phyloP scores from a whole-genome alignment of 129 eudicot genomes.

The Ambrosia trifida region DNA sequence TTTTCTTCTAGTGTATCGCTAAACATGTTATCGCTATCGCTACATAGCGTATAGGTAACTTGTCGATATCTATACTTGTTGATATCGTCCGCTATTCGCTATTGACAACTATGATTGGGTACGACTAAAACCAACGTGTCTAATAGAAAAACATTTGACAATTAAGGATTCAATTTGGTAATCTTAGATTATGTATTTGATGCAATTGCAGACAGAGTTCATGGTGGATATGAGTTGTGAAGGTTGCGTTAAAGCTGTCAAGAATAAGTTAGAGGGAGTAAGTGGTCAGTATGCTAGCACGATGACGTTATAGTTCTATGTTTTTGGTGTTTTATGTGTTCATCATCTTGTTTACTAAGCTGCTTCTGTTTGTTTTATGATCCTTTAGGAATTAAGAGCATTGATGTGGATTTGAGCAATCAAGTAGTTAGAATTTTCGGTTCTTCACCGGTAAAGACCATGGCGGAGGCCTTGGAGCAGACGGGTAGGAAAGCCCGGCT shows the following conservation, averaged over 20 bases:
- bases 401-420: conserved; percentile 85
- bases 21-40: too few species aligned
- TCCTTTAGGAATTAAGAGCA: conserved; percentile 64
- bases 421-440: conserved; percentile 95
- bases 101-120: too few species aligned
- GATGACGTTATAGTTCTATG: neutral
- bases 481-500: conserved; percentile 81
- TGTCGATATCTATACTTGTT: too few species aligned
- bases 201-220: conserved; percentile 76
- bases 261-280: conserved; percentile 64
- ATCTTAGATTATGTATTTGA: conserved; percentile 8
- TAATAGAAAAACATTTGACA: neutral
- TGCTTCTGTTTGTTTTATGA: neutral
- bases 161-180: neutral
- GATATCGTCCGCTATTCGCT: too few species aligned
- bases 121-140: too few species aligned
- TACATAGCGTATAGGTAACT: too few species aligned
- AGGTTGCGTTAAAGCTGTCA: conserved; percentile 87
- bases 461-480: conserved; percentile 89
- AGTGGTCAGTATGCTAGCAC: conserved; percentile 48
- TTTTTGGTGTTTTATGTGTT: conserved; percentile 15
- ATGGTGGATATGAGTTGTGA: conserved; percentile 98
- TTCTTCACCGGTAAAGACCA: conserved; percentile 76
- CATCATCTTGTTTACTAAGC: neutral
- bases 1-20: too few species aligned